phyloP scores from a whole-genome alignment of 2,329 filamentous ascomycete genomes.

The Chlorencoelia australis region DNA sequence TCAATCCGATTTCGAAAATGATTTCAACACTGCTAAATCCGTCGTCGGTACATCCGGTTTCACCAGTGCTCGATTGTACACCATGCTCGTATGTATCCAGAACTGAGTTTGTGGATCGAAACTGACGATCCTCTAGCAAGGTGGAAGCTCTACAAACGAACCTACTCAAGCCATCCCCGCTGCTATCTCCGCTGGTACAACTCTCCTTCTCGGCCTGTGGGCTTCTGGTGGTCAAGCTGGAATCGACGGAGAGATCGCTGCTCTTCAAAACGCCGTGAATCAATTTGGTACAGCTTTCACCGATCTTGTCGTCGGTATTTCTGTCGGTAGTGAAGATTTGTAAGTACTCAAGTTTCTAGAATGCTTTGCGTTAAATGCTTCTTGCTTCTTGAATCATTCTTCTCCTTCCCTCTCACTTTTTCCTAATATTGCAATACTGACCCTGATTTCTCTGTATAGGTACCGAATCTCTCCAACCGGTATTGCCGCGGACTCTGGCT shows the following conservation, averaged over 20 bases:
- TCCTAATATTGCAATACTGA: too few relatives aligned
- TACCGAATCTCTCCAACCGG: slow-evolving; percentile 70
- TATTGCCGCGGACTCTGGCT: slow-evolving; percentile 48
- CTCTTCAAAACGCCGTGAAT: slow-evolving; percentile 57
- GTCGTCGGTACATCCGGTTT: slow-evolving; percentile 57
- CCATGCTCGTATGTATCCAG: slow-evolving; percentile 37
- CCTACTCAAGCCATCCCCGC: slow-evolving; percentile 69
- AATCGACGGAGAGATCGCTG: slow-evolving; percentile 64
- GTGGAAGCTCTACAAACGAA: slow-evolving; percentile 46
- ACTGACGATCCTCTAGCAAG: slow-evolving; percentile 40
- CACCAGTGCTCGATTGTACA: slow-evolving; percentile 64
- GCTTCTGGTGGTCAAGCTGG: slow-evolving; percentile 53
- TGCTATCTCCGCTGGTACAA: slow-evolving; percentile 70
- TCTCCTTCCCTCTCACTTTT: too few relatives aligned
- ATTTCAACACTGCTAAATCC: slow-evolving; percentile 56
- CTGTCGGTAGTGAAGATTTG: slow-evolving; percentile 77
- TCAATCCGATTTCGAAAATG: slow-evolving; percentile 55
- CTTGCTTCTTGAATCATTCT: too few relatives aligned
- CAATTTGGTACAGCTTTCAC: slow-evolving; percentile 59
- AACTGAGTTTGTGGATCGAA: neutral
- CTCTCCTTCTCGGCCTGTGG: slow-evolving; percentile 77
- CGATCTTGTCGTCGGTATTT: slow-evolving; percentile 67
- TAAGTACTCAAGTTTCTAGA: too few relatives aligned
- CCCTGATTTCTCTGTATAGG: too few relatives aligned
- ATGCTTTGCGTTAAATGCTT: too few relatives aligned